Conservation (phyloP, 1,284 basidiomycete species). For the Apiotrichum siamense region DNA sequence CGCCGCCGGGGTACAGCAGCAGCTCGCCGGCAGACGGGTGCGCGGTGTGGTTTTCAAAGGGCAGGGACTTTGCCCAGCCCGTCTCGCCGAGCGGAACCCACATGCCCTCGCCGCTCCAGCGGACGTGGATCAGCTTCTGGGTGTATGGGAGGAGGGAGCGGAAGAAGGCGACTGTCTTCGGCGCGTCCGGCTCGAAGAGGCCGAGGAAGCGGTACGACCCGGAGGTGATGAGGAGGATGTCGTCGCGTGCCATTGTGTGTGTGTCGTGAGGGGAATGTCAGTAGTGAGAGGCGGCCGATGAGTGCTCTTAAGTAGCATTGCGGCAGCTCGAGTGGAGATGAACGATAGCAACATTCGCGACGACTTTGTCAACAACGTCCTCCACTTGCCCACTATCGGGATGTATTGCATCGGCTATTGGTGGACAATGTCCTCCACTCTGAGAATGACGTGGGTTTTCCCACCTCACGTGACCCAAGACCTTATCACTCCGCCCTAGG, state of each 20-base stretch:
- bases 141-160: slow-evolving; percentile 15
- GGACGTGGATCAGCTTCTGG: slow-evolving; percentile 18
- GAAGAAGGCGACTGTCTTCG: slow-evolving; percentile 13
- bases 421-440: too few relatives aligned
- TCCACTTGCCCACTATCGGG: too few relatives aligned
- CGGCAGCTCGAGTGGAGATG: too few relatives aligned
- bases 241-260: neutral
- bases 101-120: slow-evolving; percentile 19
- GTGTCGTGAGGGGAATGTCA: neutral
- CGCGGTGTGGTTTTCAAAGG: slow-evolving; percentile 19
- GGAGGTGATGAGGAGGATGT: slow-evolving; percentile 11
- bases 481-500: too few relatives aligned
- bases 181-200: slow-evolving; percentile 10
- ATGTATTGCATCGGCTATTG: too few relatives aligned
- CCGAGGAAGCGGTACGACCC: slow-evolving; percentile 12
- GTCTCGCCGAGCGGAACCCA: slow-evolving; percentile 20
- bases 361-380: too few relatives aligned
- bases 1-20: slow-evolving; percentile 17
- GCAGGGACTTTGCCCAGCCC: slow-evolving; percentile 2
- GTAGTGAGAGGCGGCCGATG: neutral
- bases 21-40: slow-evolving; percentile 14
- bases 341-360: too few relatives aligned
- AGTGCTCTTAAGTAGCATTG: neutral
- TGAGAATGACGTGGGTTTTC: too few relatives aligned
- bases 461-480: too few relatives aligned